Evolutionary conservation across 2,329 filamentous ascomycete species (phyloP).

Genomic region (Calonectria pseudoturangicola): DNA sequence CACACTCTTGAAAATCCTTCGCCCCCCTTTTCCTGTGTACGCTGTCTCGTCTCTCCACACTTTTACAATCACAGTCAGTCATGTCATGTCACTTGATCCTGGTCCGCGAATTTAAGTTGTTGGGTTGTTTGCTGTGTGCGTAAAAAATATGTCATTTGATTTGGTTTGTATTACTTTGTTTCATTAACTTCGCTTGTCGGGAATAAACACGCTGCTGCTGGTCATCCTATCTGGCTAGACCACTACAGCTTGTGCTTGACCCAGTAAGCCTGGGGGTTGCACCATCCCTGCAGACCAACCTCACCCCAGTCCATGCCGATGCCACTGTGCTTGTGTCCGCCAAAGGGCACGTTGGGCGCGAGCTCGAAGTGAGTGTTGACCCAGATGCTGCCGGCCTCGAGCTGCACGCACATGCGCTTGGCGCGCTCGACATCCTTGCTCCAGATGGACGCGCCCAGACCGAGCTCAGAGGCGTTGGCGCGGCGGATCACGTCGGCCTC

Average conservation of each 20-base stretch:
- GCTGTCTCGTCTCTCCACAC: background rate
- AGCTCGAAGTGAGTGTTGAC: conserved; percentile 71
- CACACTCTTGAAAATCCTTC: conserved; percentile 1
- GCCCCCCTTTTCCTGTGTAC: too few species aligned
- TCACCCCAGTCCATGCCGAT: conserved; percentile 67
- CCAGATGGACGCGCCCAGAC: conserved; percentile 76
- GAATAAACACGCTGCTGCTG: background rate
- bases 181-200: conserved; percentile 5
- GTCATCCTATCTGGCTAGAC: background rate
- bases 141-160: too few species aligned
- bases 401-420: conserved; percentile 68
- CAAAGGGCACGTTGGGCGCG: conserved; percentile 63
- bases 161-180: background rate
- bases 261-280: conserved; percentile 40
- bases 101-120: background rate
- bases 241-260: conserved; percentile 30
- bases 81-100: background rate
- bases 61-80: background rate
- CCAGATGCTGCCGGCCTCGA: conserved; percentile 77
- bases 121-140: too few species aligned
- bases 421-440: conserved; percentile 71
- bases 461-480: conserved; percentile 71
- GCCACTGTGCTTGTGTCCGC: conserved; percentile 71
- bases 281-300: conserved; percentile 46
- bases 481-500: conserved; percentile 76